Evolutionary conservation across 1,284 basidiomycete genomes (phyloP), one percentile per base, ranked within the genome.

Genomic region (Ganoderma multipileum): DNA sequence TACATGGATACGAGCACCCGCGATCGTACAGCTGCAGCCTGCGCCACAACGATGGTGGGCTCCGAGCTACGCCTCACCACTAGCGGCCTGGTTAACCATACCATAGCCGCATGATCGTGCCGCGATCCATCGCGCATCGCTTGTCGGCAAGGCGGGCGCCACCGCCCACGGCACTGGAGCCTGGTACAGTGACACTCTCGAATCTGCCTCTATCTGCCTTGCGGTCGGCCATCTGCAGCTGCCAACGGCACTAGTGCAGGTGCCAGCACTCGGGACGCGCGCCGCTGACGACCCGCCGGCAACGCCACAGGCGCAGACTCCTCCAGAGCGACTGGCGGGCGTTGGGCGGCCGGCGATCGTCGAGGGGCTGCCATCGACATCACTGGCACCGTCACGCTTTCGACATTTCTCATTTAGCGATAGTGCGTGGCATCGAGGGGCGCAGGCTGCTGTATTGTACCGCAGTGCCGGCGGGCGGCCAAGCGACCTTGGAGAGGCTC

Each of bases 311-410:
- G 28, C 54, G 30, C 28, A 58, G 36, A 61, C 39, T 28, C 52
- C 39, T 28, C 33, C 4, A 33, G 33, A 33, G 33, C 1, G 33
- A 33, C 33, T 33, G 57, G 66, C 66, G 68, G 68, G 67, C 66
- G 61, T 69, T 67, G 57, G 11, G 60, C 70, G 70, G 70, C 60
- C 61, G 44, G 61, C 39, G 70, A 71, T 71, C 70, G 68, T 63
- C 70, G n/a, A 20, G 44, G 60, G 14, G 44, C 11, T 69, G 68
- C 69, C 71, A 69, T 68, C 68, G 16, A 23, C 58, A 23, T n/a
- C 55, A n/a, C 4, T 26, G 26, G 16, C 28, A 57, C 16, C 55
- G 26, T 57, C 38, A 41, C 23, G 28, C 28, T 28, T 55, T 18
- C 18, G 14, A 55, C 16, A 33, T 30, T 6, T 33, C 52, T 47